These are phyloP conservation scores for Sporothrix curviconia DNA, from an alignment of 2,329 filamentous ascomycete species.

Conservation along the genomic window DNA sequence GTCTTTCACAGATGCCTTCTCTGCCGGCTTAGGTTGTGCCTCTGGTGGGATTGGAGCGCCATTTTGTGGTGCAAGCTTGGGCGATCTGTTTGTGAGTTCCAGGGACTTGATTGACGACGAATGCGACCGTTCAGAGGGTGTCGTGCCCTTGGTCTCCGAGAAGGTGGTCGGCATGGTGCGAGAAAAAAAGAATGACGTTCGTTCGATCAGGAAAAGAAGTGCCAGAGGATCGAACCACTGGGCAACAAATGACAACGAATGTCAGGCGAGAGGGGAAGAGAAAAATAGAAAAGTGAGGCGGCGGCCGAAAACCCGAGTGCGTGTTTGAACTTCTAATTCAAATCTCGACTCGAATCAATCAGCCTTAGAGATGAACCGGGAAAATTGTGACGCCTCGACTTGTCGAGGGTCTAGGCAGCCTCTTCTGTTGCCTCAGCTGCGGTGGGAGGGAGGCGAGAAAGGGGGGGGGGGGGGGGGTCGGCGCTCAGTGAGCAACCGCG, in stretches of 20 bases:
- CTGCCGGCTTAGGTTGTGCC: constrained; percentile 33
- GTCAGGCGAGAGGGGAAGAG: background rate
- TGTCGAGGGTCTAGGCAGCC: background rate
- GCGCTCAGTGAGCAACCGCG: background rate
- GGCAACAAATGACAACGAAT: background rate
- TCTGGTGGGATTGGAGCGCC: constrained; percentile 26
- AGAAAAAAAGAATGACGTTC: no score
- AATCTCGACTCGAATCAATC: background rate
- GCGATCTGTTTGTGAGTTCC: constrained; percentile 34
- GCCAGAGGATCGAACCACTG: background rate
- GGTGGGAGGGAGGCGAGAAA: no score
- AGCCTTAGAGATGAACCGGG: background rate
- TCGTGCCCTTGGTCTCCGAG: constrained; percentile 29
- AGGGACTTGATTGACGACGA: constrained; percentile 45
- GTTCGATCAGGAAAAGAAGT: background rate
- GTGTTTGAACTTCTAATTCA: background rate
- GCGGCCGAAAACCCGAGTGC: background rate
- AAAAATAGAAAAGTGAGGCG: background rate
- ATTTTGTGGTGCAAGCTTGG: constrained; percentile 35
- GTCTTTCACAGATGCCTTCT: constrained; percentile 58
- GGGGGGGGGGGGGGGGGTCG: no score
- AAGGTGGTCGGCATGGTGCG: constrained; percentile 26
- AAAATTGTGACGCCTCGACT: background rate
- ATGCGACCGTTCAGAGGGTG: constrained; percentile 42
- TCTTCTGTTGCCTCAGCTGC: background rate